Evolutionary conservation across 805 yeast species (phyloP).

Genomic region (Zygosaccharomyces kombuchaensis): DNA sequence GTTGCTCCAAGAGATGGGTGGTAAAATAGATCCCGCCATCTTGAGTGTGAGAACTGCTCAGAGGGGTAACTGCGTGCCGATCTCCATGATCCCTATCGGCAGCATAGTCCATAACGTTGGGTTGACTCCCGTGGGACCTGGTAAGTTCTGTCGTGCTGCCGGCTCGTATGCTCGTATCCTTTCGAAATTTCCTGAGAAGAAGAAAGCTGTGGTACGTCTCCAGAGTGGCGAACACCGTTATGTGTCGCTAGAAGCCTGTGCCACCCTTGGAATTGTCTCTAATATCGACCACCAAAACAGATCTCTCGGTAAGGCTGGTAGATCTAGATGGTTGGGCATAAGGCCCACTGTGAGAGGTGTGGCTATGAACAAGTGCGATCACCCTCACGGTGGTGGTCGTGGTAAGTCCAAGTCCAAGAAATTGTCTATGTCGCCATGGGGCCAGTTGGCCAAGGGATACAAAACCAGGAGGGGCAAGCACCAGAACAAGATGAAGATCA

Average conservation of each 20-base stretch:
- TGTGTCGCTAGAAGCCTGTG: conserved; percentile 79
- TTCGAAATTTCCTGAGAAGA: conserved; percentile 66
- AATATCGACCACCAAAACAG: conserved; percentile 88
- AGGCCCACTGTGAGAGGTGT: conserved; percentile 97
- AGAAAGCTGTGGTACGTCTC: conserved; percentile 72
- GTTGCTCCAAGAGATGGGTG: conserved; percentile 79
- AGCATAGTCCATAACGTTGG: conserved; percentile 86
- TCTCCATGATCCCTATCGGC: conserved; percentile 92
- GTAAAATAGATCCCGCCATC: conserved; percentile 87
- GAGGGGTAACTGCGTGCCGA: conserved; percentile 92
- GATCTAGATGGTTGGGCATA: conserved; percentile 85
- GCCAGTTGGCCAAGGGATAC: conserved; percentile 84
- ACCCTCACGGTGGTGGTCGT: conserved; percentile 99
- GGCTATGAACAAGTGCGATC: conserved; percentile 96
- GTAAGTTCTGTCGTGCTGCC: conserved; percentile 87
- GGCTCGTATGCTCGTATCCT: conserved; percentile 90
- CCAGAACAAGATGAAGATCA: conserved; percentile 76
- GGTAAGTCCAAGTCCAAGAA: conserved; percentile 98
- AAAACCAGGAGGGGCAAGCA: conserved; percentile 91
- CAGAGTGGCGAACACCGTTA: conserved; percentile 94
- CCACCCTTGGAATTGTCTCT: conserved; percentile 89
- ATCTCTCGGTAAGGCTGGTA: conserved; percentile 94
- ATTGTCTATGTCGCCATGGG: conserved; percentile 94
- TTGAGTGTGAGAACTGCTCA: conserved; percentile 80
- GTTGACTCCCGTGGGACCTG: conserved; percentile 68